Percentiles rank a stretch among this genome's conserved stretches.
Conservation (phyloP, 148 eudicot species). For the Rhododendron williamsianum region DNA sequence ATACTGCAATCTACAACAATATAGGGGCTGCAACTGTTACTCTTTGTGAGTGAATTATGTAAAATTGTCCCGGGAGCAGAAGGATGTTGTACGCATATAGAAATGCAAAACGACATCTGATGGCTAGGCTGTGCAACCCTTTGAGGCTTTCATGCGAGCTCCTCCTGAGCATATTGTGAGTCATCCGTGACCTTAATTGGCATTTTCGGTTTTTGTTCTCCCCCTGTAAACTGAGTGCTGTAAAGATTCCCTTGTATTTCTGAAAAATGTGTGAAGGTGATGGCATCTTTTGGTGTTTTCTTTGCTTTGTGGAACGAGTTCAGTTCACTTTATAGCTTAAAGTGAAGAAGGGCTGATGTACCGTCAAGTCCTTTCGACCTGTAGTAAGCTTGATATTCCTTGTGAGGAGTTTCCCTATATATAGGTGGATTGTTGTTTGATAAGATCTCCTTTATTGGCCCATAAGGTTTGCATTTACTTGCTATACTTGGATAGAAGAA, state of each 20-base stretch:
- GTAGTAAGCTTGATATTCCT: slow-evolving; percentile 50
- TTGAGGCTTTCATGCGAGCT: background rate
- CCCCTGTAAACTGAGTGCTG: background rate
- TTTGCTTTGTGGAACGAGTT: background rate
- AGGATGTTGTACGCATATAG: background rate
- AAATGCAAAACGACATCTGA: background rate
- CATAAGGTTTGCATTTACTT: slow-evolving; percentile 25
- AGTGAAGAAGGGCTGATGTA: slow-evolving; percentile 51
- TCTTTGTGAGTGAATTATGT: background rate
- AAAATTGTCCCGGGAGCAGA: slow-evolving; percentile 1
- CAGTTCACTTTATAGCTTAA: slow-evolving; percentile 19
- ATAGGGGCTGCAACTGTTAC: background rate
- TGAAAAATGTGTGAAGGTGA: background rate
- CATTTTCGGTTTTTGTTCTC: background rate
- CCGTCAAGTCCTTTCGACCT: slow-evolving; percentile 57
- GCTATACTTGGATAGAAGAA: slow-evolving; percentile 62
- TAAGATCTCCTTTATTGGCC: slow-evolving; percentile 51
- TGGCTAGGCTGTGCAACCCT: background rate
- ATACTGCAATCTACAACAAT: slow-evolving; percentile 33
- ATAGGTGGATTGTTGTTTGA: slow-evolving; percentile 35
- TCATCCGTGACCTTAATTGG: background rate
- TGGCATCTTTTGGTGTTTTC: background rate
- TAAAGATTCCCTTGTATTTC: background rate
- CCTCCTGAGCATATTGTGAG: background rate
- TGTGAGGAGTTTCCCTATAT: slow-evolving; percentile 38